Conservation (phyloP, 192 early-diverging fungal species). For the Coemansia sp. region DNA sequence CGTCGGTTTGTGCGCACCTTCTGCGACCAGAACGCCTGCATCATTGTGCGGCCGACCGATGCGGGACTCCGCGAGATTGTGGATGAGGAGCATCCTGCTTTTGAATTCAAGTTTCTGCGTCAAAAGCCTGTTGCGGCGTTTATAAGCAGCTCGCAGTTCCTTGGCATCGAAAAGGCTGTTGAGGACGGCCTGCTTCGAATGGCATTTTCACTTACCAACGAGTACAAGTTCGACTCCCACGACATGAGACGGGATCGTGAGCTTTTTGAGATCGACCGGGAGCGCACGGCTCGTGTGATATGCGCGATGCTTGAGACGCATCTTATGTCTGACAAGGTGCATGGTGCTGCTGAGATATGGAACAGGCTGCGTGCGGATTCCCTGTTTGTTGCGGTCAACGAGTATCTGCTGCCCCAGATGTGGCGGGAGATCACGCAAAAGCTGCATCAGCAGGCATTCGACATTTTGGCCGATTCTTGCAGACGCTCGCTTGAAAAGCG, state of each 20-base stretch:
- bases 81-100: constrained; percentile 72
- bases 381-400: constrained; percentile 59
- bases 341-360: constrained; percentile 72
- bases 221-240: constrained; percentile 24
- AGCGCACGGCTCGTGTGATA: constrained; percentile 21
- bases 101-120: constrained; percentile 83
- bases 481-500: constrained; percentile 63
- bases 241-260: constrained; percentile 20
- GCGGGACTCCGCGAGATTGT: constrained; percentile 73
- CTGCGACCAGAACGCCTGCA: constrained; percentile 67
- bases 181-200: constrained; percentile 65
- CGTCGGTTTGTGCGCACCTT: constrained; percentile 73
- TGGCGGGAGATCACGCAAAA: constrained; percentile 76
- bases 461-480: constrained; percentile 66
- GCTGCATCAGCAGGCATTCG: constrained; percentile 70
- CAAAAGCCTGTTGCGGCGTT: constrained; percentile 76
- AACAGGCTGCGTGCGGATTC: constrained; percentile 72
- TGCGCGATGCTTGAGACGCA: constrained; percentile 24
- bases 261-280: constrained; percentile 28
- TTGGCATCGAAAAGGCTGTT: constrained; percentile 74
- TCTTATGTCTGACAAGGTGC: constrained; percentile 9
- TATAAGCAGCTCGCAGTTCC: constrained; percentile 67
- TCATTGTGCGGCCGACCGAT: constrained; percentile 79
- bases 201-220: constrained; percentile 37
- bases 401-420: constrained; percentile 71